Evolutionary conservation across 177 flowering plant species (phyloP), one percentile per base, ranked within the genome.

Genomic region (Vitis hybrid): DNA sequence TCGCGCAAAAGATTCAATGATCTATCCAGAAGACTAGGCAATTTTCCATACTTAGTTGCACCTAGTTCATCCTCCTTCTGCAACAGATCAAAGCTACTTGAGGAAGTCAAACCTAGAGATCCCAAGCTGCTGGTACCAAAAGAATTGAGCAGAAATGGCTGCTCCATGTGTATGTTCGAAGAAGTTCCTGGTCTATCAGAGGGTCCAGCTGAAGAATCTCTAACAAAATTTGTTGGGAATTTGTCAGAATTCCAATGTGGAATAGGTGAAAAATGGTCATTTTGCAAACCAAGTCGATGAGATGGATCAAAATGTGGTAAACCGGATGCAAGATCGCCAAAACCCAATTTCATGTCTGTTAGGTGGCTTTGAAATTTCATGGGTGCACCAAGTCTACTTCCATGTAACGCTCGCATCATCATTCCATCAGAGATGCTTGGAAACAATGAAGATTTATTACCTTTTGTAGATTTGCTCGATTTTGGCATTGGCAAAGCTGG

Each of bases 311-410:
- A 65, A 70, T 66, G 80, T 29, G 82, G 82, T 57, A 77, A 61
- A 72, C 71, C 57, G 0, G 90, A 53, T 22, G 78, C 49, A 48
- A 78, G 70, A 80, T 88, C 90, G 64, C 82, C 80, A 68, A 84
- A 80, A 13, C 97, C 97, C 78, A 95, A 74, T 73, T 92, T 88
- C 80, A 93, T 93, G 76, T 95, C 98, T n/a, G 97, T 90, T 70
- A 91, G 54, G 74, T 89, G 96, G 31, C 80, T 4, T 48, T 76
- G 92, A 72, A 84, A 87, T 55, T 78, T 83, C 11, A 78, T 68
- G 3, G 88, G 90, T 2, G 76, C 76, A 73, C 78, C 73, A 71
- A 84, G 67, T 80, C 77, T 82, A 74, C 86, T 79, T 67, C 89
- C 89, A 45, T 85, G 86, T 74, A 92, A 73, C 14, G 97, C 96